phyloP scores from a whole-genome alignment of 78 protist species.

The Creolimax fragrantissima region DNA sequence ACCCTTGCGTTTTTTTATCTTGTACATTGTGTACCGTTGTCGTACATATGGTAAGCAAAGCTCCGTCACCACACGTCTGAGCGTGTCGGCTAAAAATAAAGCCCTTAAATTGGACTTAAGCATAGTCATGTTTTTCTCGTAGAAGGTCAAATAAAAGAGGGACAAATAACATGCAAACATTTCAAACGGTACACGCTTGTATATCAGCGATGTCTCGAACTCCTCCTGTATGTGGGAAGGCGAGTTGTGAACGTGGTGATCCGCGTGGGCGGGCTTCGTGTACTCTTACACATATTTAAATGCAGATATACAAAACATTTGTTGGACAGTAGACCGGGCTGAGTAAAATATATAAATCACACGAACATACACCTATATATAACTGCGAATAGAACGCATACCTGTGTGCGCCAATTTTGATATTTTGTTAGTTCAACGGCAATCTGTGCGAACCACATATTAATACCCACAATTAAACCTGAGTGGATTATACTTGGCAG shows the following conservation, averaged over 20 bases:
- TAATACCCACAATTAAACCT: neutral
- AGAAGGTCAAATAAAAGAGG: slow-evolving; percentile 50
- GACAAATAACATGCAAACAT: slow-evolving; percentile 34
- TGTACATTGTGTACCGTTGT: too few relatives aligned
- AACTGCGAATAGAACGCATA: too few relatives aligned
- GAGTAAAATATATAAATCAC: too few relatives aligned
- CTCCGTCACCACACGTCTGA: neutral
- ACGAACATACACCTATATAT: too few relatives aligned
- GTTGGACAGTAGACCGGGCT: too few relatives aligned
- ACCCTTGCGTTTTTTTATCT: neutral
- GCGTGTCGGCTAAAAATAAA: slow-evolving; percentile 6
- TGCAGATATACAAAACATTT: too few relatives aligned
- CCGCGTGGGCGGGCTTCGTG: too few relatives aligned
- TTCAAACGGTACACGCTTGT: slow-evolving; percentile 52
- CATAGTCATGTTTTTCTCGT: slow-evolving; percentile 5
- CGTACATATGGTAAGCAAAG: neutral
- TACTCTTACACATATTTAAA: too few relatives aligned
- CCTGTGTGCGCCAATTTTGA: neutral
- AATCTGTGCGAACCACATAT: neutral
- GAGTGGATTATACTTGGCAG: neutral
- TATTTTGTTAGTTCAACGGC: neutral
- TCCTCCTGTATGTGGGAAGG: slow-evolving; percentile 5
- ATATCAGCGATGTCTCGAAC: slow-evolving; percentile 2
- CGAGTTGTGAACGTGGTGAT: too few relatives aligned
- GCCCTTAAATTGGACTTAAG: slow-evolving; percentile 22